Evolutionary conservation across 768 basidiomycete species (phyloP).

Genomic region (Rhizopogon rudus): DNA sequence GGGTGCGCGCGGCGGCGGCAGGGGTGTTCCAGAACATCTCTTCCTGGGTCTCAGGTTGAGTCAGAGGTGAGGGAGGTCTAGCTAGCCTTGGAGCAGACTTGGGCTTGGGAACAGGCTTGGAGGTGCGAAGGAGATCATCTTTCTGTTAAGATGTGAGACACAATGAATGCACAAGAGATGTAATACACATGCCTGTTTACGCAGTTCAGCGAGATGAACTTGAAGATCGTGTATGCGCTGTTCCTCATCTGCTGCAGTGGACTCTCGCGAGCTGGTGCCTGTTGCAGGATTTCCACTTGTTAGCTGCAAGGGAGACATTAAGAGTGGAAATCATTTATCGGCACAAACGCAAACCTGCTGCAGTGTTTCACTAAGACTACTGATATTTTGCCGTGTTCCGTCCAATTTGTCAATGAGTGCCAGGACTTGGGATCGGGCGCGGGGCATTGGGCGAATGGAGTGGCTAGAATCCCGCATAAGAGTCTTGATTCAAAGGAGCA

Average conservation of each 20-base stretch:
- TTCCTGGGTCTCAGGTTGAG: slow-evolving; percentile 35
- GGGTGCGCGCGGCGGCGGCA: slow-evolving; percentile 43
- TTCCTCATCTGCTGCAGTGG: slow-evolving; percentile 35
- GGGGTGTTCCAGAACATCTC: slow-evolving; percentile 64
- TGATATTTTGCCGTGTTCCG: slow-evolving; percentile 32
- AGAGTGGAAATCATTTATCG: background rate
- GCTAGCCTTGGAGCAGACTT: slow-evolving; percentile 9
- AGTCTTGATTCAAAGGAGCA: slow-evolving; percentile 14
- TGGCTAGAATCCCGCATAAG: slow-evolving; percentile 35
- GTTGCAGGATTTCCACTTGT: slow-evolving; percentile 14
- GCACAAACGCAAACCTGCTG: slow-evolving; percentile 29
- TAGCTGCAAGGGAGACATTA: background rate
- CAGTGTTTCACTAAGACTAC: slow-evolving; percentile 28
- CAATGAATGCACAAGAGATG: background rate
- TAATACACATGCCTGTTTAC: slow-evolving; percentile 30
- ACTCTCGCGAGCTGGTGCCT: slow-evolving; percentile 20
- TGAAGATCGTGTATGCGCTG: slow-evolving; percentile 38
- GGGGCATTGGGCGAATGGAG: slow-evolving; percentile 46
- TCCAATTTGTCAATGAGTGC: slow-evolving; percentile 35
- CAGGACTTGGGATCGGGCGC: slow-evolving; percentile 36
- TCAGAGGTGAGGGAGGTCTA: slow-evolving; percentile 17
- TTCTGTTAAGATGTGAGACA: slow-evolving; percentile 15
- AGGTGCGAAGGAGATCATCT: slow-evolving; percentile 20
- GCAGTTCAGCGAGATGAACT: slow-evolving; percentile 34
- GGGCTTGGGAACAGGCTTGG: slow-evolving; percentile 12